Evolutionary conservation across 257 asterid species (phyloP), one percentile per base, ranked within the genome.

Genomic region (Nicotiana noctiflora): DNA sequence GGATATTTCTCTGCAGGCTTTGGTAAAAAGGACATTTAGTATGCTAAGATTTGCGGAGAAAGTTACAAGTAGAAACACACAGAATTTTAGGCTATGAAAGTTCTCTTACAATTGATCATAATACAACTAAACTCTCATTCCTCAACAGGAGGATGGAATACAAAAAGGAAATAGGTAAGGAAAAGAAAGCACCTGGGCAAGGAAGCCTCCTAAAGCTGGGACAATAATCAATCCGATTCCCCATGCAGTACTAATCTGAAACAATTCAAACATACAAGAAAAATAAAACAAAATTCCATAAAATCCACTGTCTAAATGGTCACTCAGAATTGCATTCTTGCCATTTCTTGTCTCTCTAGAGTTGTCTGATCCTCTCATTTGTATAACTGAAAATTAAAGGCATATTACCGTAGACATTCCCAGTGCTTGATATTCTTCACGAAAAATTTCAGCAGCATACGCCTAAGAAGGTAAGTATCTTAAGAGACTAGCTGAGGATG

Each of bases 171-270:
- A 57, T 57, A n/a, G 6, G 29, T 57, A 40, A 27, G n/a, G n/a
- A 44, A 79, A 52, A 29, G 44, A 80, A 80, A 80, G 70, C 83
- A 92, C 95, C 97, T 90, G 94, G 84, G 95, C 93, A 77, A 92
- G 93, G 84, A 70, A 92, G 55, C 97, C 97, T 65, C 95, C 97
- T 80, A 92, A 62, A 80, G 94, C 93, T 79, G 97, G 97, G 68
- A 95, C 97, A 51, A 92, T 87, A 79, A 92, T 86, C 75, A 92
- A 83, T 79, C 94, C 94, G 60, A 88, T 84, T 77, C 94, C 97
- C 97, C 97, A 92, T 63, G 97, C 88, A 75, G 92, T 92, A 76
- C 93, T 90, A 78, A 92, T 91, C 97, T 92, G 78, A 62, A 46
- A 65, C 29, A 80, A 72, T 46, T 21, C 60, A 72, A 72, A 46